Conservation (phyloP, 108 stramenopile genomes). For the Aureococcus anophagefferens region DNA sequence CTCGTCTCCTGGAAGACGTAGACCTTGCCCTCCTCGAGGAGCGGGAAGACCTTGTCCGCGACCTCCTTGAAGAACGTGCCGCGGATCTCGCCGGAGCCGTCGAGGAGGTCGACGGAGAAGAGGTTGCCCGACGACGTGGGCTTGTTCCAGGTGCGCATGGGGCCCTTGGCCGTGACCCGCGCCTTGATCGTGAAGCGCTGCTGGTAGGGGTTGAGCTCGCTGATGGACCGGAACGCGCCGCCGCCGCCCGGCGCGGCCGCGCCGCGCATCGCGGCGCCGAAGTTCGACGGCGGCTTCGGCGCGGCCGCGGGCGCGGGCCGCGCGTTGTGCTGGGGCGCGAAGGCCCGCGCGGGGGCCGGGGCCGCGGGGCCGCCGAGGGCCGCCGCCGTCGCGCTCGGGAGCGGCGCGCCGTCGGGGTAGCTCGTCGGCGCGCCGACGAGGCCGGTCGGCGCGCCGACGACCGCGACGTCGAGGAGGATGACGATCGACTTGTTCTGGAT, state of each 20-base stretch:
- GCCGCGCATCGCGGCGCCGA: no score
- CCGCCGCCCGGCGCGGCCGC: not conserved
- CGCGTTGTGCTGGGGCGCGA: not conserved
- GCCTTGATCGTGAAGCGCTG: slow-evolving; percentile 82
- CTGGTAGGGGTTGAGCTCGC: slow-evolving; percentile 84
- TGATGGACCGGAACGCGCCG: slow-evolving; percentile 38
- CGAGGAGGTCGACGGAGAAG: slow-evolving; percentile 75
- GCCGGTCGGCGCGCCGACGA: not conserved
- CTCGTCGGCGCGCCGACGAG: not conserved
- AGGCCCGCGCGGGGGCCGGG: not conserved
- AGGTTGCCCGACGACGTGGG: slow-evolving; percentile 81
- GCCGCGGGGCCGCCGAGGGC: not conserved
- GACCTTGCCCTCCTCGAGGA: slow-evolving; percentile 74
- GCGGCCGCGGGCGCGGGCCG: not conserved
- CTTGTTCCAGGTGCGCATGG: slow-evolving; percentile 79
- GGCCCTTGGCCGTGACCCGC: slow-evolving; percentile 59
- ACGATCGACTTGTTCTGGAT: slow-evolving; percentile 21
- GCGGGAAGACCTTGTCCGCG: slow-evolving; percentile 71
- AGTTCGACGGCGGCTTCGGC: no score
- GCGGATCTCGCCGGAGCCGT: slow-evolving; percentile 75
- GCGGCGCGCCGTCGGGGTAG: not conserved
- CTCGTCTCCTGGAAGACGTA: slow-evolving; percentile 67
- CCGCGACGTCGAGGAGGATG: slow-evolving; percentile 20
- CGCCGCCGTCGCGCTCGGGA: not conserved
- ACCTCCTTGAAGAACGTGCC: slow-evolving; percentile 93